Percentiles rank a stretch among this genome's conserved stretches.
Evolutionary conservation across 139 green algal genomes (phyloP).

Genomic region (Klebsormidium nitens): DNA sequence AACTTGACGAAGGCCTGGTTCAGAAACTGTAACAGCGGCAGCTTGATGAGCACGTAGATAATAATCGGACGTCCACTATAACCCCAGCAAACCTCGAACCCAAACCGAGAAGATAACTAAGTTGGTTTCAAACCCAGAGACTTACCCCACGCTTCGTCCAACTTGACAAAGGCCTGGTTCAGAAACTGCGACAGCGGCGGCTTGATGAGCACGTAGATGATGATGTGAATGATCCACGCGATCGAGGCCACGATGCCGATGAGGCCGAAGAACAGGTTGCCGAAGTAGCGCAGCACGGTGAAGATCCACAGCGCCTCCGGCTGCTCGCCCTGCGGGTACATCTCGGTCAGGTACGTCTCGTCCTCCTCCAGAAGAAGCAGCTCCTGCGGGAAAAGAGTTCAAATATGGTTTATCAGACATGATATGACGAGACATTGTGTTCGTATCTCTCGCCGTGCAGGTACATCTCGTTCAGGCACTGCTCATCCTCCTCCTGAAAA

Average conservation of each 20-base stretch:
- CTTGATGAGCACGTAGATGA: conserved; percentile 84
- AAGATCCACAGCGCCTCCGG: conserved; percentile 40
- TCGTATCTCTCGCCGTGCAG: no score
- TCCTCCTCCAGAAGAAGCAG: conserved; percentile 85
- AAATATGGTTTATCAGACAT: not conserved
- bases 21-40: conserved; percentile 73
- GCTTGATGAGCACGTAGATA: conserved; percentile 82
- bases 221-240: conserved; percentile 88
- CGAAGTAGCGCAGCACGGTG: conserved; percentile 37
- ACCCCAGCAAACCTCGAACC: no score
- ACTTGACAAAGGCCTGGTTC: conserved; percentile 79
- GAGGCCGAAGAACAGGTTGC: conserved; percentile 53
- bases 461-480: no score
- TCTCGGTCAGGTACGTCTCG: conserved; percentile 66
- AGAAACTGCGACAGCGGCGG: conserved; percentile 75
- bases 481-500: no score
- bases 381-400: conserved; percentile 41
- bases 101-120: no score
- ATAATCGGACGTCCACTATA: no score
- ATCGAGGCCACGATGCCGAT: conserved; percentile 62
- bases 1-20: conserved; percentile 84
- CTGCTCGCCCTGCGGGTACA: conserved; percentile 67
- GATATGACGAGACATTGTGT: not conserved
- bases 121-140: not conserved
- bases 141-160: conserved; percentile 73